Base-by-base conservation (phyloP, 1,284 basidiomycete genomes). In the Phylloporus sp. region DNA sequence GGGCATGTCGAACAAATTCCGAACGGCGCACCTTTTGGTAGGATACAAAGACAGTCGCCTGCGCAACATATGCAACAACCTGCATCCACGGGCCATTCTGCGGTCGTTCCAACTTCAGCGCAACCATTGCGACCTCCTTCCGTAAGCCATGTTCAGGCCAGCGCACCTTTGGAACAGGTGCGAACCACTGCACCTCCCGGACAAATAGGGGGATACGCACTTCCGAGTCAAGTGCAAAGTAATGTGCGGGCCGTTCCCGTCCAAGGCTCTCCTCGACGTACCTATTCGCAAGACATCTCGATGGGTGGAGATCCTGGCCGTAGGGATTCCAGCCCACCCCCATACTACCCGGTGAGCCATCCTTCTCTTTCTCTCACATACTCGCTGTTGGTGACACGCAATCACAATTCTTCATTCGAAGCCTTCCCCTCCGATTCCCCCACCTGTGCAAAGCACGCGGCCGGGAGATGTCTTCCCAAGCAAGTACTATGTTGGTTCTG, bases 311-410 rank as follows among this genome's bases (percentile, higher is more conserved):
- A 24, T 5, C 4, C 28, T 28, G 57, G 44, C 15, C 54, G 47
- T 15, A 37, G 42, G 24, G 64, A 69, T 11, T 57, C 24, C n/a
- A 71, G 66, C 61, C 70, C 70, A 37, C 62, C 73, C 3, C 64
- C 69, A 4, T 73, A 73, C 46, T 64, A 54, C 13, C 57, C 73
- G 18, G 72, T 74, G 55, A 70, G 71, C 17, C 26, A 1, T 32
- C 22, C 32, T 46, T 58, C 55, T 34, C 17, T 44, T 26, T n/a
- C 31, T 12, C n/a, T n/a, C n/a, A n/a, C n/a, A n/a, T n/a, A n/a
- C n/a, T n/a, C n/a, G n/a, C n/a, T n/a, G 15, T 18, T n/a, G 20
- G 15, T 58, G 44, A 53, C 56, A 56, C 46, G 37, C n/a, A 32
- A 34, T 24, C 15, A 7, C 24, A 31, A 46, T 26, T 29, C 24